A percentile compares a stretch with the other conserved stretches of the same genome.
phyloP scores from a whole-genome alignment of 306 rosid genomes.

The Sophora flavescens region DNA sequence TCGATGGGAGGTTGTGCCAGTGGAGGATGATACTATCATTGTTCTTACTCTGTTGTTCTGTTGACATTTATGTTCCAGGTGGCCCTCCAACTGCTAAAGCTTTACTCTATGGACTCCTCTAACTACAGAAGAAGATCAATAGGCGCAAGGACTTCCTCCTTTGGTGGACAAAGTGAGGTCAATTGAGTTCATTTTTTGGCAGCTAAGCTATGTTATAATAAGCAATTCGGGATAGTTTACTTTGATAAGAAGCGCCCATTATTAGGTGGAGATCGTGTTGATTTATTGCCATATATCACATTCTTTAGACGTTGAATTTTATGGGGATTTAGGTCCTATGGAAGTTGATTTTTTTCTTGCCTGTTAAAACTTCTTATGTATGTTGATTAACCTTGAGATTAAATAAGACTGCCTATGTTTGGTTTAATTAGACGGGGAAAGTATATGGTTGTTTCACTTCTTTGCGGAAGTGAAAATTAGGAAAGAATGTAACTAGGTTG shows the following conservation, averaged over 20 bases:
- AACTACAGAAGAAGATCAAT: conserved; percentile 96
- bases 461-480: too few relatives aligned
- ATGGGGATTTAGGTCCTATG: too few relatives aligned
- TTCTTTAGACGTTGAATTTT: too few relatives aligned
- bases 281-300: too few relatives aligned
- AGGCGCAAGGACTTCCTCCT: conserved; percentile 96
- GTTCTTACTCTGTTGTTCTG: conserved; percentile 92
- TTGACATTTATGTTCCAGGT: conserved; percentile 94
- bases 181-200: conserved; percentile 38
- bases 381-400: too few relatives aligned
- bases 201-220: conserved; percentile 55
- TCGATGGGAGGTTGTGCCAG: conserved; percentile 99
- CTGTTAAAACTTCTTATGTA: too few relatives aligned
- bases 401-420: too few relatives aligned
- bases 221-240: conserved; percentile 50
- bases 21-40: conserved; percentile 99
- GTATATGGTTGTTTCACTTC: too few relatives aligned
- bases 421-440: too few relatives aligned
- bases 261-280: conserved; percentile 53
- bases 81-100: conserved; percentile 99
- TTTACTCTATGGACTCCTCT: conserved; percentile 87
- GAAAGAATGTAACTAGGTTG: too few relatives aligned
- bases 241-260: conserved; percentile 49
- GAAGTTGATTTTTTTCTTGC: too few relatives aligned
- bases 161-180: conserved; percentile 95